Percentiles rank a stretch among this genome's conserved stretches.
These are phyloP conservation scores for Debaryomyces psychrophilus DNA, from an alignment of 1,139 yeast genomes.

Conservation along the genomic window DNA sequence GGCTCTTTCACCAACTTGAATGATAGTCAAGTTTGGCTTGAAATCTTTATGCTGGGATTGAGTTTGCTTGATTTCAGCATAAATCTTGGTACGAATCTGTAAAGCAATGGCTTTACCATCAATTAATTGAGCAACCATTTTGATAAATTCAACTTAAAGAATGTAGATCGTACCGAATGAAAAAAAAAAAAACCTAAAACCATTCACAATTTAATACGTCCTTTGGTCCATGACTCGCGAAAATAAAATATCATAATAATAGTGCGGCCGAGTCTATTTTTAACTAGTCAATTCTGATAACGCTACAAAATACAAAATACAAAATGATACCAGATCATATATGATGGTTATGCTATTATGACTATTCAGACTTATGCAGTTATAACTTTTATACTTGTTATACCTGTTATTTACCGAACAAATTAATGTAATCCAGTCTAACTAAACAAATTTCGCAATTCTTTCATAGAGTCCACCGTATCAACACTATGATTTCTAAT, in stretches of 20 bases:
- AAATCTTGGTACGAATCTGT: slow-evolving; percentile 51
- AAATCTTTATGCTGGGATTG: slow-evolving; percentile 63
- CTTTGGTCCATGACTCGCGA: slow-evolving; percentile 1
- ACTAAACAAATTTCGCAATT: background rate
- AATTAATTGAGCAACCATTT: slow-evolving; percentile 47
- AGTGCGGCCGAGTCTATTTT: slow-evolving; percentile 3
- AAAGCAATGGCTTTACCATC: slow-evolving; percentile 77
- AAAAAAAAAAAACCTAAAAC: slow-evolving; percentile 1
- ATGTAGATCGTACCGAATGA: slow-evolving; percentile 13
- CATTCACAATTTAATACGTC: background rate
- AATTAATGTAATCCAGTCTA: too few relatives aligned
- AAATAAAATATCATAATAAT: background rate
- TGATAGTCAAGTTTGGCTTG: slow-evolving; percentile 76
- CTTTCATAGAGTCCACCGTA: slow-evolving; percentile 11
- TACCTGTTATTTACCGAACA: too few relatives aligned
- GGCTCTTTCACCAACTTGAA: slow-evolving; percentile 89
- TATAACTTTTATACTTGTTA: too few relatives aligned
- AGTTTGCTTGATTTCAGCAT: slow-evolving; percentile 56
- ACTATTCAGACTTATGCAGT: too few relatives aligned
- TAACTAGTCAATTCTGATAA: background rate
- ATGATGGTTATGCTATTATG: background rate
- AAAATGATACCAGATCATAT: background rate
- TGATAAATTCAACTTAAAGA: slow-evolving; percentile 13
- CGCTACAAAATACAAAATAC: too few relatives aligned
- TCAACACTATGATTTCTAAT: slow-evolving; percentile 11